Evolutionary conservation across 1,284 basidiomycete genomes (phyloP).

Genomic region (Boletus austroedulis): DNA sequence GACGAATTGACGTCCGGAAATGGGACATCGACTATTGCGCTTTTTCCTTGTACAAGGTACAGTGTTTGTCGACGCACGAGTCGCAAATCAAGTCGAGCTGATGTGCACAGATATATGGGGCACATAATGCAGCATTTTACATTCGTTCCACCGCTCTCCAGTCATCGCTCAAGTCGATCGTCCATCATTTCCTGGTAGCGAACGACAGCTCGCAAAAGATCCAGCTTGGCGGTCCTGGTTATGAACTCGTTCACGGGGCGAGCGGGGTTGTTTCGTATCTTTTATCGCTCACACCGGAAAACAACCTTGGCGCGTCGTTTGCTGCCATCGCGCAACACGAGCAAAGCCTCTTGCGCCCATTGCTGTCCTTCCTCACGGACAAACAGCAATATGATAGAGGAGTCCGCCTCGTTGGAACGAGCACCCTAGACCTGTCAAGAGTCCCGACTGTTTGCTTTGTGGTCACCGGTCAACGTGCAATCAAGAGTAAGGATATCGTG

Average conservation of each 20-base stretch:
- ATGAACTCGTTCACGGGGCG: constrained; percentile 63
- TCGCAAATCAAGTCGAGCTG: neutral
- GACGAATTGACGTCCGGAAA: constrained; percentile 62
- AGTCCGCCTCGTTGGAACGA: constrained; percentile 68
- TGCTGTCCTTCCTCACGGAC: constrained; percentile 43
- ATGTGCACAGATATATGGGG: constrained; percentile 63
- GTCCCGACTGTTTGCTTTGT: constrained; percentile 75
- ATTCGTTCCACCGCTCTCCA: constrained; percentile 46
- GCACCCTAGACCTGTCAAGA: constrained; percentile 39
- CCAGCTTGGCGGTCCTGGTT: constrained; percentile 69
- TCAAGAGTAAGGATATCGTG: constrained; percentile 64
- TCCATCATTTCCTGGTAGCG: constrained; percentile 69
- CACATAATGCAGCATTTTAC: constrained; percentile 69
- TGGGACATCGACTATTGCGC: constrained; percentile 77
- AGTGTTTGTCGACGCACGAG: neutral
- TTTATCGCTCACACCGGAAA: constrained; percentile 50
- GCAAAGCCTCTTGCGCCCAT: constrained; percentile 39
- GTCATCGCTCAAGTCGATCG: constrained; percentile 52
- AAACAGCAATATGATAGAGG: constrained; percentile 49
- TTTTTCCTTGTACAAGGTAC: constrained; percentile 78
- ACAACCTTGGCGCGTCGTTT: constrained; percentile 48
- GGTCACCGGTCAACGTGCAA: constrained; percentile 51
- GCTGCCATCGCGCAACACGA: constrained; percentile 48
- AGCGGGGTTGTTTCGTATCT: constrained; percentile 67
- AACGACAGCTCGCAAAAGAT: constrained; percentile 56